These are phyloP conservation scores for Yarrowia hollandica DNA, from an alignment of 805 yeast genomes.

Conservation along the genomic window DNA sequence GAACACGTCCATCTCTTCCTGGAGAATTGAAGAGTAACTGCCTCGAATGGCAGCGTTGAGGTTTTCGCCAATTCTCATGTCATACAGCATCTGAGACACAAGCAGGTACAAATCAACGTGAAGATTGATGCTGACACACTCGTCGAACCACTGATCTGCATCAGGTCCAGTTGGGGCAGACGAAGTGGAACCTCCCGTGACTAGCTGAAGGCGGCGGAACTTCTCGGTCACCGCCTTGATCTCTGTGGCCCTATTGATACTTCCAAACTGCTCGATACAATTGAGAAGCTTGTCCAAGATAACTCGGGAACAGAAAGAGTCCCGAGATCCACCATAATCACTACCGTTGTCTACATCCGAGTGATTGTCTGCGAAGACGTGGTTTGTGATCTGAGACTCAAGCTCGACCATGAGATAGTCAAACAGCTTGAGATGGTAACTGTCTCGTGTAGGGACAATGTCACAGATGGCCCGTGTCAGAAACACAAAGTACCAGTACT, in stretches of 20 bases:
- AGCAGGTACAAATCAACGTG: constrained; percentile 2
- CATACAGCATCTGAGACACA: constrained; percentile 9
- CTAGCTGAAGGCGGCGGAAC: background rate
- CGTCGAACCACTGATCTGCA: constrained; percentile 17
- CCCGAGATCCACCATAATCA: background rate
- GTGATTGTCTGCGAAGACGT: background rate
- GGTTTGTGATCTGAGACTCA: constrained; percentile 16
- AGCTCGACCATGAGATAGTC: constrained; percentile 20
- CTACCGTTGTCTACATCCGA: background rate
- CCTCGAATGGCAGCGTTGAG: background rate
- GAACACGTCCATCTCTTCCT: constrained; percentile 1
- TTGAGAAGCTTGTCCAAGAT: constrained; percentile 1
- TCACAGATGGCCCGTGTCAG: constrained; percentile 1
- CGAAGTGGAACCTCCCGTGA: background rate
- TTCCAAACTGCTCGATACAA: constrained; percentile 15
- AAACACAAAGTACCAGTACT: constrained; percentile 24
- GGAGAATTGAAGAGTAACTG: constrained; percentile 2
- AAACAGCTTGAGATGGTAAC: constrained; percentile 17
- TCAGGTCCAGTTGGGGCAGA: background rate
- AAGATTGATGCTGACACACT: constrained; percentile 6
- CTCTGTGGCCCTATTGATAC: background rate
- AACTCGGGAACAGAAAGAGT: background rate
- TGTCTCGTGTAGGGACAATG: constrained; percentile 5
- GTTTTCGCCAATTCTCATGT: constrained; percentile 18
- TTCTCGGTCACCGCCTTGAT: background rate